Evolutionary conservation across 331 rosid genomes (phyloP), one percentile per base, ranked within the genome.

Genomic region (Rosa hybrid): DNA sequence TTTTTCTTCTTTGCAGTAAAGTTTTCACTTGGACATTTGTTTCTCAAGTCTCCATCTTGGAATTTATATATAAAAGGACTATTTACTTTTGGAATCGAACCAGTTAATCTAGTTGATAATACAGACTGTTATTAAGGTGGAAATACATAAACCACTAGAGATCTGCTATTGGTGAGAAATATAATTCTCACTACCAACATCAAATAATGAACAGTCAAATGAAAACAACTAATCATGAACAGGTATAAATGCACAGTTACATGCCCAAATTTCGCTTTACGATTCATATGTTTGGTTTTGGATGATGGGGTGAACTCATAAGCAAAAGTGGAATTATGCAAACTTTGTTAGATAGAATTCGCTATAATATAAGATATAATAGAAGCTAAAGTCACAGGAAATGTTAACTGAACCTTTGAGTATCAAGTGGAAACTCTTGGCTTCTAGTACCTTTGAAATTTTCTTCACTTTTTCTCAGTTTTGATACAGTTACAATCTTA

Each of bases 391-490:
- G 68, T 76, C 27, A 62, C 80, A 45, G 46, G 45, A 76, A 60
- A 46, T 11, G 12, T 18, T 62, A 62, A 70, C 48, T 76, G 77
- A 76, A 62, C 72, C 46, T 76, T 62, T 25, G 71, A 27, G 23
- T 46, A 8, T 25, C 6, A 42, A 62, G 20, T 62, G 59, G 18
- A 62, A 30, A 62, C 48, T 76, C 80, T 60, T 75, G 3, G 70
- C 71, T 62, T 34, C 30, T 76, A 18, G 34, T 59, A 25, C 72
- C 8, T 76, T 62, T 16, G 34, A 62, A 44, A 27, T 17, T n/a
- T 60, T 76, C 13, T 62, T 76, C 4, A 16, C 12, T 42, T 45
- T 59, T 44, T 42, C 42, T 45, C 57, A 45, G 60, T 76, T 76
- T 53, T 63, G n/a, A 21, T 46, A 25, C 12, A 45, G 25, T 45